Evolutionary conservation across 2,329 filamentous ascomycete genomes (phyloP).

Genomic region (Phialemonium atrogriseum): DNA sequence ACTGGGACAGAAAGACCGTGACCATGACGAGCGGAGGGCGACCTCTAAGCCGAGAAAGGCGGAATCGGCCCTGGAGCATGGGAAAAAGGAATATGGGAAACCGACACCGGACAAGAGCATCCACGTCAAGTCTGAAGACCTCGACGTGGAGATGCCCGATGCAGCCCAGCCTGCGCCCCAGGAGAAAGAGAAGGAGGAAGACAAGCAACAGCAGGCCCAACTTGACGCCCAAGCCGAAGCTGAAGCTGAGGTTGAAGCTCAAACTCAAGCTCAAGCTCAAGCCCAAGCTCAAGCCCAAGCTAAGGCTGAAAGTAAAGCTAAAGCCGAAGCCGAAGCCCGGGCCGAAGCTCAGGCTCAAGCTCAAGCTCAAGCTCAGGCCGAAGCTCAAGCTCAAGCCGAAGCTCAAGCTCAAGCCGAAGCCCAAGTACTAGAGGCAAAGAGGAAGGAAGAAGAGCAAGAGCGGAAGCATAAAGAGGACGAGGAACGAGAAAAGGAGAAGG

Average conservation of each 20-base stretch:
- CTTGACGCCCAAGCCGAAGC: slow-evolving; percentile 21
- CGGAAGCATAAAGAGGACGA: slow-evolving; percentile 23
- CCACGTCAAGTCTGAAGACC: slow-evolving; percentile 49
- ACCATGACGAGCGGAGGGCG: slow-evolving; percentile 31
- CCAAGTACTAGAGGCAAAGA: slow-evolving; percentile 18
- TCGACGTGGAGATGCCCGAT: slow-evolving; percentile 49
- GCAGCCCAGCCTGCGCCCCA: slow-evolving; percentile 16
- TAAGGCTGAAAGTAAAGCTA: too few relatives aligned
- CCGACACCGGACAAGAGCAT: slow-evolving; percentile 39
- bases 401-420: slow-evolving; percentile 9
- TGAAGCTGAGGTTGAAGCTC: slow-evolving; percentile 20
- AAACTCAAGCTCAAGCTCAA: too few relatives aligned
- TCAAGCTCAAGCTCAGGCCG: too few relatives aligned
- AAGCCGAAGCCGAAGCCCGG: too few relatives aligned
- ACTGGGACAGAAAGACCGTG: slow-evolving; percentile 27
- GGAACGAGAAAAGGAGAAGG: slow-evolving; percentile 12
- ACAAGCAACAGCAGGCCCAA: slow-evolving; percentile 23
- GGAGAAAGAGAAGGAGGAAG: slow-evolving; percentile 24
- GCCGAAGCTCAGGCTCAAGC: too few relatives aligned
- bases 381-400: slow-evolving; percentile 19
- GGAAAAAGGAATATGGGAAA: slow-evolving; percentile 33
- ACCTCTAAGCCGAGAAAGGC: slow-evolving; percentile 28
- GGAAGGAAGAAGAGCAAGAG: slow-evolving; percentile 26
- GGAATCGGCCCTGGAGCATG: slow-evolving; percentile 23
- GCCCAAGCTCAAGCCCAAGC: too few relatives aligned